Evolutionary conservation across 1,139 yeast species (phyloP), one percentile per base, ranked within the genome.

Genomic region (Candida dubliniensis): DNA sequence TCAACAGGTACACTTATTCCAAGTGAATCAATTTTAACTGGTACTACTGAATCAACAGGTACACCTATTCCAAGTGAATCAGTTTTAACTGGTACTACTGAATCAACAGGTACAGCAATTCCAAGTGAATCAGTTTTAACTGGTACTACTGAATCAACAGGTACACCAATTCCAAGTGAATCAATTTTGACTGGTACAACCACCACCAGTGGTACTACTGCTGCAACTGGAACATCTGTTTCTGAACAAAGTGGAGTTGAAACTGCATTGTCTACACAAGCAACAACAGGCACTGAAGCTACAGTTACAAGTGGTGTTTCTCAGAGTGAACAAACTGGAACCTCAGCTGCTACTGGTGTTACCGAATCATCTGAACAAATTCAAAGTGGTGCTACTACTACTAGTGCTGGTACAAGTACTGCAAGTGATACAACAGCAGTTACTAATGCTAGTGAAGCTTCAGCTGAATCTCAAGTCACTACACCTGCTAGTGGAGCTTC

Each of bases 141-240:
- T 18, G 3, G 31, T 29, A 14, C 23, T 4, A 9, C 34, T 32
- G 24, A 31, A 5, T 6, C 34, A 4, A 31, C 34, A 13, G 11
- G 23, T 26, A 14, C 34, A 13, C 23, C 15, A 7, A 14, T n/a
- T 30, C 14, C 5, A 4, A 30, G 14, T 30, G 32, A n/a, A n/a
- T n/a, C 14, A n/a, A 30, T 13, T n/a, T 18, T 18, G 3, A 18
- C 23, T 18, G 23, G 30, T 27, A 27, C 31, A 15, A 9, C 40
- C 8, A 27, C 30, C 4, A 7, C 44, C 23, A 36, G 37, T 13
- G 23, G 23, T 32, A 34, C 47, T 30, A 48, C 30, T 26, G 13
- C 14, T 30, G 32, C n/a, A 27, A 10, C 14, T 30, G 32, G 8
- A 3, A 12, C 14, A 4, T 8, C 14, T 8, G 23, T 40, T 31